Conservation (phyloP, 352 stramenopile genomes). For the Proteromonas lacertae region DNA sequence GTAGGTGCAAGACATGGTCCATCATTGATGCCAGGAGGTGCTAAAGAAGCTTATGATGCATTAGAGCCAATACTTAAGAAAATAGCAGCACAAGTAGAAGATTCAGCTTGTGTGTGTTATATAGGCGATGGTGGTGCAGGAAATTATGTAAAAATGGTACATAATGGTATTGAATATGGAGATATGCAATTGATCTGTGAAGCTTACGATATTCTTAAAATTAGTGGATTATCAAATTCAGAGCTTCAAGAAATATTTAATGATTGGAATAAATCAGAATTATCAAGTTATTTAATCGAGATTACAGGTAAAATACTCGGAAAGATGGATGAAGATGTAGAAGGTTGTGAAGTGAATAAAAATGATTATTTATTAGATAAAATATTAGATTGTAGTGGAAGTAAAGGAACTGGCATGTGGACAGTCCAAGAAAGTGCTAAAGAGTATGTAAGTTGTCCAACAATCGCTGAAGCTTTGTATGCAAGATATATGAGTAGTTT, state of each 20-base stretch:
- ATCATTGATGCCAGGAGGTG: constrained; percentile 85
- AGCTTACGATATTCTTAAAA: constrained; percentile 84
- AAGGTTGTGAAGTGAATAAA: constrained; percentile 14
- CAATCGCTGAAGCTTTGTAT: constrained; percentile 84
- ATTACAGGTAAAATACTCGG: constrained; percentile 84
- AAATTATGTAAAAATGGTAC: constrained; percentile 99
- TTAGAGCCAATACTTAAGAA: constrained; percentile 84
- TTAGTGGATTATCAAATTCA: constrained; percentile 42
- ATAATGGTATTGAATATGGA: constrained; percentile 99
- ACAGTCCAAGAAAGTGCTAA: constrained; percentile 72
- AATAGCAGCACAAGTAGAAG: constrained; percentile 67
- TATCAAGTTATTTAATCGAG: constrained; percentile 90
- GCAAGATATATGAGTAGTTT: constrained; percentile 66
- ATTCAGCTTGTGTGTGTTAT: constrained; percentile 78
- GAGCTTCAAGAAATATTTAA: constrained; percentile 62
- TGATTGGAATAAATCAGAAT: constrained; percentile 81
- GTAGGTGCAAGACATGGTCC: constrained; percentile 85
- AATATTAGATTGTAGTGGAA: constrained; percentile 92
- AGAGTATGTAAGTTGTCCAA: constrained; percentile 65
- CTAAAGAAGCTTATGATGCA: constrained; percentile 66
- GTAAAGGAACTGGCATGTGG: constrained; percentile 90
- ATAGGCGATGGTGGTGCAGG: constrained; percentile 43
- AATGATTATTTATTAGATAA: constrained; percentile 35
- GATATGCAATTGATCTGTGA: constrained; percentile 98
- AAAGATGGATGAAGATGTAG: constrained; percentile 71